These are phyloP conservation scores for Poteriospumella lacustris DNA, from an alignment of 108 stramenopile species.

Conservation along the genomic window DNA sequence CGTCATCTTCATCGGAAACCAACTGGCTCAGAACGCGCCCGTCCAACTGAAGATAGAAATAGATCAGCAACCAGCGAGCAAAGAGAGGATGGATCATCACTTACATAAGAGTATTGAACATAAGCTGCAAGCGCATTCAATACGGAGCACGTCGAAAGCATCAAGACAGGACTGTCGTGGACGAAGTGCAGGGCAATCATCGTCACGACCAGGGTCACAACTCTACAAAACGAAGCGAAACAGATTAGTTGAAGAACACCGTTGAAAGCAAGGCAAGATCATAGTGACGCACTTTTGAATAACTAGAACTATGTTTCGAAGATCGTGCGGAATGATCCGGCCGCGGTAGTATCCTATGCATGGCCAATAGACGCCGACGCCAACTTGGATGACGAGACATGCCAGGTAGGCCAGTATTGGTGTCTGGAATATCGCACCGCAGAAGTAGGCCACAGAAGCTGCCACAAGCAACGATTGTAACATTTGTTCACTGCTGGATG, in stretches of 20 bases:
- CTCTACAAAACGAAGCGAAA: background rate
- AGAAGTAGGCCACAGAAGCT: background rate
- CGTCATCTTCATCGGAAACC: too few species aligned
- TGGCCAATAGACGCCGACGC: slow-evolving; percentile 22
- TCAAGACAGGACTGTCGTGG: background rate
- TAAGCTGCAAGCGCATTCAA: slow-evolving; percentile 3
- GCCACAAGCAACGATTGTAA: background rate
- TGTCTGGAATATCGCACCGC: slow-evolving; percentile 17
- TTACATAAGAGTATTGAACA: slow-evolving; percentile 11
- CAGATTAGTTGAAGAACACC: background rate
- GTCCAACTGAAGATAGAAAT: background rate
- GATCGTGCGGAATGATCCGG: background rate
- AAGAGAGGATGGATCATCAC: background rate
- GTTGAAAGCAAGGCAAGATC: background rate
- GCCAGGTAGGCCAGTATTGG: background rate
- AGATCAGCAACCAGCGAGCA: background rate
- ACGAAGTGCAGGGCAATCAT: background rate
- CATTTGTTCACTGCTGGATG: background rate
- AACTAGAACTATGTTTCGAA: background rate
- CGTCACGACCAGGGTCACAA: background rate
- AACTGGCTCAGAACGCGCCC: background rate
- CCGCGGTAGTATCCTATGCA: slow-evolving; percentile 11
- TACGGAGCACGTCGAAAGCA: slow-evolving; percentile 1
- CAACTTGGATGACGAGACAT: background rate
- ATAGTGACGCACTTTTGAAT: background rate